These are phyloP conservation scores for Mycena amicta DNA, from an alignment of 768 basidiomycete genomes.

Conservation along the genomic window DNA sequence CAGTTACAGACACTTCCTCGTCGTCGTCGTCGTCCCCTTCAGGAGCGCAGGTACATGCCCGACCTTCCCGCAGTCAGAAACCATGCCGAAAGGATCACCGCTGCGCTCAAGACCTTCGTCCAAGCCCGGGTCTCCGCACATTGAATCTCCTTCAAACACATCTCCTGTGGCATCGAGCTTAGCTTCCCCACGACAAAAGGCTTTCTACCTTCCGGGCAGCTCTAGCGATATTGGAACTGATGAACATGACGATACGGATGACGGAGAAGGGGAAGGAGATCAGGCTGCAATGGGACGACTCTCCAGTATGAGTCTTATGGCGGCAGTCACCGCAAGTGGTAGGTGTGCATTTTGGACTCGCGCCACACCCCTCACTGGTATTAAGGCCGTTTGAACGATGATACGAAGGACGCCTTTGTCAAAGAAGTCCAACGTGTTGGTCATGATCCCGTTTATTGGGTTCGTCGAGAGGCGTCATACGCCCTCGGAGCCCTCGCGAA, in stretches of 20 bases:
- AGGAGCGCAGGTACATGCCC: neutral
- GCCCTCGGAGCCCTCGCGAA: conserved; percentile 89
- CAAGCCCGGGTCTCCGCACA: neutral
- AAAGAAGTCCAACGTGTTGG: conserved; percentile 72
- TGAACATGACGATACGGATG: conserved; percentile 9
- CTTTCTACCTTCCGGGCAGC: neutral
- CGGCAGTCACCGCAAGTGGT: conserved; percentile 82
- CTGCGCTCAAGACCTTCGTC: neutral
- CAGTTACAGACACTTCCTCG: conserved; percentile 26
- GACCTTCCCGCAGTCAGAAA: neutral
- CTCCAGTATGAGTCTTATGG: conserved; percentile 92
- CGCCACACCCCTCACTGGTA: conserved; percentile 8
- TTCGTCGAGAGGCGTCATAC: conserved; percentile 83
- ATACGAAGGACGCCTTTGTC: conserved; percentile 66
- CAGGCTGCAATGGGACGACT: conserved; percentile 85
- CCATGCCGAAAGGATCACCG: too few relatives aligned
- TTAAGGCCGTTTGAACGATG: conserved; percentile 56
- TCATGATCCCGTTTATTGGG: conserved; percentile 71
- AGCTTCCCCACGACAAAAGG: neutral
- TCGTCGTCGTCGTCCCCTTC: conserved; percentile 14
- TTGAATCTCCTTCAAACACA: neutral
- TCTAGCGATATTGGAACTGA: conserved; percentile 17
- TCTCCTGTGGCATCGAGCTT: neutral
- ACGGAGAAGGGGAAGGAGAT: conserved; percentile 47
- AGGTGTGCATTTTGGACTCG: conserved; percentile 30